Evolutionary conservation across 2,329 filamentous ascomycete species (phyloP).

Genomic region (Chaetomium sp.): DNA sequence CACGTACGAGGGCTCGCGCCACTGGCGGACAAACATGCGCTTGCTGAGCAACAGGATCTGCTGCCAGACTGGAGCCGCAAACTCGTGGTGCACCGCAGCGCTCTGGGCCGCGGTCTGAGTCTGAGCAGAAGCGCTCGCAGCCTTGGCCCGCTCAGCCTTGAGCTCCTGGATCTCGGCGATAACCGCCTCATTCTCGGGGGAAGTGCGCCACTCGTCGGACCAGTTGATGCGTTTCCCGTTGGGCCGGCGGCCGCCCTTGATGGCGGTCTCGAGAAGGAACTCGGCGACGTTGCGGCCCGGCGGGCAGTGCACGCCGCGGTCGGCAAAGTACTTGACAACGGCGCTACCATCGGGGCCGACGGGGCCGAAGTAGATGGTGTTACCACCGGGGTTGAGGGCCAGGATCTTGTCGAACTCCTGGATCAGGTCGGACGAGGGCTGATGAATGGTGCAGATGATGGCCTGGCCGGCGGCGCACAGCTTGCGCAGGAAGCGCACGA

Average conservation of each 20-base stretch:
- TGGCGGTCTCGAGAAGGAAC: constrained; percentile 48
- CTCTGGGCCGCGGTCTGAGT: not conserved
- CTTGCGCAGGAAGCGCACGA: constrained; percentile 63
- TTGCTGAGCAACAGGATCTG: constrained; percentile 50
- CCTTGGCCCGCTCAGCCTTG: constrained; percentile 33
- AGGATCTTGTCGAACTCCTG: constrained; percentile 46
- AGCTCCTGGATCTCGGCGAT: constrained; percentile 36
- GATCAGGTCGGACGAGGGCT: constrained; percentile 38
- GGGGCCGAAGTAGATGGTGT: constrained; percentile 24
- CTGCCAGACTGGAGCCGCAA: constrained; percentile 50
- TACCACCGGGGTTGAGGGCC: constrained; percentile 44
- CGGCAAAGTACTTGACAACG: constrained; percentile 54
- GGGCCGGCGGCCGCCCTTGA: constrained; percentile 37
- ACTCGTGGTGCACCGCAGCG: constrained; percentile 40
- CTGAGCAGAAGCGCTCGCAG: not conserved
- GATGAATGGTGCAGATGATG: constrained; percentile 41
- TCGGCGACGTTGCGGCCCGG: constrained; percentile 57
- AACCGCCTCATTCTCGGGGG: constrained; percentile 28
- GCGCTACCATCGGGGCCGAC: constrained; percentile 21
- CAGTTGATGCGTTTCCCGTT: constrained; percentile 38
- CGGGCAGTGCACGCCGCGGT: constrained; percentile 44
- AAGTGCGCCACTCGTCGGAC: constrained; percentile 32
- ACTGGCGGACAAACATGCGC: constrained; percentile 56
- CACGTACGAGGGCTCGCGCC: constrained; percentile 58
- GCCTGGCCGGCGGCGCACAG: constrained; percentile 41